Conservation (phyloP, 345 rosid genomes). For the Populus tremula region DNA sequence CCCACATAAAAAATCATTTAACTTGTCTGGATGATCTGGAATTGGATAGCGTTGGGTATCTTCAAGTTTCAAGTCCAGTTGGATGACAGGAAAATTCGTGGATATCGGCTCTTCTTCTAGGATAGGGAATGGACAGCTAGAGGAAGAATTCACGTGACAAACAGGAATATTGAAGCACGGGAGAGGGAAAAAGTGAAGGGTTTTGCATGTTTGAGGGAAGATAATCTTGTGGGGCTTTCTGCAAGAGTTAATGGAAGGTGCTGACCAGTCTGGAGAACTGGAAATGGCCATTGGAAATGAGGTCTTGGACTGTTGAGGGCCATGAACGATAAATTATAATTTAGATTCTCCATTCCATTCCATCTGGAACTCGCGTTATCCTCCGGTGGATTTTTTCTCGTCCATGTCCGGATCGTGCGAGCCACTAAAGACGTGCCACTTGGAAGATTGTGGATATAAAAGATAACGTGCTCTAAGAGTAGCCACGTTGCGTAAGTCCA, state of each 20-base stretch:
- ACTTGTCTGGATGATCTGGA: constrained; percentile 30
- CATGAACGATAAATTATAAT: not conserved
- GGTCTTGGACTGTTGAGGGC: not conserved
- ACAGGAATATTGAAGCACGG: constrained; percentile 30
- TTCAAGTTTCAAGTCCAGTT: constrained; percentile 15
- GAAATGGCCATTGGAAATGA: constrained; percentile 44
- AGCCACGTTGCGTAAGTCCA: constrained; percentile 10
- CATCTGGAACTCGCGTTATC: not conserved
- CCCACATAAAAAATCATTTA: constrained; percentile 44
- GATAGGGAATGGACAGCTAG: constrained; percentile 43
- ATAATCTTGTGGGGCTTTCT: constrained; percentile 15
- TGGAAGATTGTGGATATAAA: constrained; percentile 3
- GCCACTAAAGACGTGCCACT: constrained; percentile 18
- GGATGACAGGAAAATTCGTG: constrained; percentile 14
- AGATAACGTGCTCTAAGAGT: not conserved
- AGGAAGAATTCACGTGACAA: constrained; percentile 31
- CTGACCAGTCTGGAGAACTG: constrained; percentile 39
- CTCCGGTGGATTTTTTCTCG: not conserved
- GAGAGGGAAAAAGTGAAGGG: constrained; percentile 23
- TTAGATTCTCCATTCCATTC: not conserved
- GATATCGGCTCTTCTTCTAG: constrained; percentile 43
- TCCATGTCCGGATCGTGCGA: not conserved
- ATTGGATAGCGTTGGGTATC: constrained; percentile 26
- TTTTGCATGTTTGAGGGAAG: constrained; percentile 30
- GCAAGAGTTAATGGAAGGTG: constrained; percentile 30